These are phyloP conservation scores for Diplocarpon mali DNA, from an alignment of 2,329 filamentous ascomycete genomes.

Conservation along the genomic window DNA sequence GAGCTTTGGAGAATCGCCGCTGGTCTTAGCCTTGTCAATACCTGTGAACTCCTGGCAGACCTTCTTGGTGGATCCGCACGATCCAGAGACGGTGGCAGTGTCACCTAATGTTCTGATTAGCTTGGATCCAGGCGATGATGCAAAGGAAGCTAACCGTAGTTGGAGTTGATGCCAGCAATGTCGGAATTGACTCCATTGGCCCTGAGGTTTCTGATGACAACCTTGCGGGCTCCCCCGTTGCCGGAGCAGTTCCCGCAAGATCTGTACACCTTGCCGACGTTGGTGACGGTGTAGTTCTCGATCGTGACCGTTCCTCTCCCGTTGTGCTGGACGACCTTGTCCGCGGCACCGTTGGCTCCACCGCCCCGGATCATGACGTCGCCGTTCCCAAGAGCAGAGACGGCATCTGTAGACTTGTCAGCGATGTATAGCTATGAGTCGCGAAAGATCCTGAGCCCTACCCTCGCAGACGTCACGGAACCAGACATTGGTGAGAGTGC, in stretches of 20 bases:
- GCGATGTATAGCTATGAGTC: no score
- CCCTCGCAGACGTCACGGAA: slow-evolving; percentile 17
- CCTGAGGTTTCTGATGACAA: no score
- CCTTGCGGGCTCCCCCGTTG: no score
- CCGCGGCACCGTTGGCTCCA: not conserved
- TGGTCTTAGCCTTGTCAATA: slow-evolving; percentile 11
- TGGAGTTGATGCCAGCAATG: no score
- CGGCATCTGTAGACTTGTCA: no score
- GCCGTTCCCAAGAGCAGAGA: not conserved
- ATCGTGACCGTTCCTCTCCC: slow-evolving; percentile 1
- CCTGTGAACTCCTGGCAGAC: slow-evolving; percentile 18
- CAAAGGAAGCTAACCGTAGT: no score
- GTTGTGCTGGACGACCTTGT: slow-evolving; percentile 2
- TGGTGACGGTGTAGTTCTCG: slow-evolving; percentile 2
- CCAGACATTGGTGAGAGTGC: slow-evolving; percentile 36
- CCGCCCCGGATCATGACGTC: slow-evolving; percentile 1
- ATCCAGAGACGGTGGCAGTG: slow-evolving; percentile 24
- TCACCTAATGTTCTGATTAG: slow-evolving; percentile 14
- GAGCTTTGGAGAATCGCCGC: no score
- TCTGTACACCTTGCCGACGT: slow-evolving; percentile 1
- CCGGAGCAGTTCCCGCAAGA: not conserved
- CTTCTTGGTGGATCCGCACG: slow-evolving; percentile 14
- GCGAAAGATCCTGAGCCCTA: not conserved
- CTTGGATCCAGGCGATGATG: not conserved
- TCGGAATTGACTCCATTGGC: no score